Evolutionary conservation across 495 filamentous ascomycete species (phyloP).

Genomic region (Aspergillus bridgeri): DNA sequence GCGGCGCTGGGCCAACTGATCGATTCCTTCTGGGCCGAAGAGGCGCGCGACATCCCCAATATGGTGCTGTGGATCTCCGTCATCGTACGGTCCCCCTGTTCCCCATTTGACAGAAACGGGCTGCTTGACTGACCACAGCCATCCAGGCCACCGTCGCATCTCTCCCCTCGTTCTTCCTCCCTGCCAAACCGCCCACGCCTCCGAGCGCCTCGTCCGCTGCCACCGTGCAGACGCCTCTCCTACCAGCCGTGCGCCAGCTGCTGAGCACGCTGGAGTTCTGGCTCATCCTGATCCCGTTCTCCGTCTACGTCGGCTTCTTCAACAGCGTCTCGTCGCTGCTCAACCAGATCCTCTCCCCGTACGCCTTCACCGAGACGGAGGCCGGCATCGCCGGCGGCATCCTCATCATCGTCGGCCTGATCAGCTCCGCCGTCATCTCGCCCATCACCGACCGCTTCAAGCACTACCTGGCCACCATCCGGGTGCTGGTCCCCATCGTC

Average conservation of each 20-base stretch:
- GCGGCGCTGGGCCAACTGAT: slow-evolving; percentile 86
- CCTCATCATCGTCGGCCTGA: slow-evolving; percentile 84
- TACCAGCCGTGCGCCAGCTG: slow-evolving; percentile 43
- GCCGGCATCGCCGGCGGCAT: slow-evolving; percentile 87
- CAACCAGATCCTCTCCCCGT: slow-evolving; percentile 83
- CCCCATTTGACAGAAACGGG: too few relatives aligned
- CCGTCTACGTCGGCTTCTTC: slow-evolving; percentile 87
- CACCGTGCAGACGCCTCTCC: slow-evolving; percentile 45
- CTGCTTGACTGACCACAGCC: slow-evolving; percentile 6
- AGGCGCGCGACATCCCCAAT: slow-evolving; percentile 60
- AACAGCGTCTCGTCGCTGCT: slow-evolving; percentile 85
- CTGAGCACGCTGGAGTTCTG: slow-evolving; percentile 65
- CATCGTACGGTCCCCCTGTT: slow-evolving; percentile 56
- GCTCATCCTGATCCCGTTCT: slow-evolving; percentile 71
- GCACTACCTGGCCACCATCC: slow-evolving; percentile 70
- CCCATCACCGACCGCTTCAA: slow-evolving; percentile 86
- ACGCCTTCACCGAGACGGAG: slow-evolving; percentile 73
- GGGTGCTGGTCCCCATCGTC: slow-evolving; percentile 70
- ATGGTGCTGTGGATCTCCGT: slow-evolving; percentile 87
- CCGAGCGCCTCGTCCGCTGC: slow-evolving; percentile 50
- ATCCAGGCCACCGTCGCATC: slow-evolving; percentile 63
- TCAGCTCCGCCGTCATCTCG: slow-evolving; percentile 67
- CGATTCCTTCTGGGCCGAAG: slow-evolving; percentile 68
- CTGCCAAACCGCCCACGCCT: slow-evolving; percentile 72
- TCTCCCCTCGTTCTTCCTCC: slow-evolving; percentile 84